Conservation (phyloP, 73 alveolate species). For the Blepharisma stoltei region DNA sequence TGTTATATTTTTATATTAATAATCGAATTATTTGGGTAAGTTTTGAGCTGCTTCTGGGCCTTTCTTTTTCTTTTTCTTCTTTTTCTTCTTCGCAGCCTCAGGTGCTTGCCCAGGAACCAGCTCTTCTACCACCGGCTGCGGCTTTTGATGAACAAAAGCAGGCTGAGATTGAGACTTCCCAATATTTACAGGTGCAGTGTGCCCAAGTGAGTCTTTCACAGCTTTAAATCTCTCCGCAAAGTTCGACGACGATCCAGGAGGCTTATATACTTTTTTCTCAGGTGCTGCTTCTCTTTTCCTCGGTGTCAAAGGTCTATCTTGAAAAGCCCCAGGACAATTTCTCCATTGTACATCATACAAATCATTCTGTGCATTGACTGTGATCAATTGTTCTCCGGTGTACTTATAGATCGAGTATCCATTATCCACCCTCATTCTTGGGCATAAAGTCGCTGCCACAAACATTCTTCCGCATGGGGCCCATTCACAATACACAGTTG, state of each 20-base stretch:
- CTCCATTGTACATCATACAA: conserved; percentile 4
- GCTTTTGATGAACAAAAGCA: background rate
- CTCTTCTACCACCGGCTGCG: background rate
- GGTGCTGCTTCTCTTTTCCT: background rate
- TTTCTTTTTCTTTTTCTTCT: conserved; percentile 9
- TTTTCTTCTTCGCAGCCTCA: conserved; percentile 24
- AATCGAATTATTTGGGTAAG: no score
- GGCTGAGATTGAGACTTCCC: background rate
- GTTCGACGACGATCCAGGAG: conserved; percentile 7
- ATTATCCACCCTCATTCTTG: conserved; percentile 35
- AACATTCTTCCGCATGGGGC: conserved; percentile 37
- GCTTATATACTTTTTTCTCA: conserved; percentile 8
- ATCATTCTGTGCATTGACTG: conserved; percentile 17
- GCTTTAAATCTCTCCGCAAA: conserved; percentile 28
- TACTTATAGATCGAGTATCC: conserved; percentile 24
- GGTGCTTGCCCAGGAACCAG: conserved; percentile 19
- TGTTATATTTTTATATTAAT: no score
- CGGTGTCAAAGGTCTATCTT: background rate
- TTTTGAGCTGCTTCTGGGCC: no score
- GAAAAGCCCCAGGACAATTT: background rate
- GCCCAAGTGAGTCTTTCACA: conserved; percentile 5
- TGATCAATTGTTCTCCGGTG: background rate
- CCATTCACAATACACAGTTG: conserved; percentile 35
- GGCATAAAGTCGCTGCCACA: conserved; percentile 31
- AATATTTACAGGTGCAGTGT: background rate